Base-by-base conservation (phyloP, 1,284 basidiomycete genomes). In the Pseudozyma sp. region DNA sequence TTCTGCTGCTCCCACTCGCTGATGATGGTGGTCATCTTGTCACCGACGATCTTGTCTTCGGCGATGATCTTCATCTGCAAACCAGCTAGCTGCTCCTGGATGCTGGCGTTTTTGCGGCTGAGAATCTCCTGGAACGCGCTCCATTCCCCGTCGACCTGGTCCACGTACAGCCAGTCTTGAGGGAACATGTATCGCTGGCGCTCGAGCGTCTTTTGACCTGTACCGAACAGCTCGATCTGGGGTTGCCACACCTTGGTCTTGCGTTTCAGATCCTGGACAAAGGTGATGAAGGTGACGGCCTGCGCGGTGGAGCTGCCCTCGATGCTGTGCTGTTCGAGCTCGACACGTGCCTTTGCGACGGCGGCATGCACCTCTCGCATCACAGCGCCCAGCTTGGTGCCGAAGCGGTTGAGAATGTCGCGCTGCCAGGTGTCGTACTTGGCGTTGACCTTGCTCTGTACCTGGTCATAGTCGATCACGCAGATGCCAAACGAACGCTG, bases 361-460 rank as follows among this genome's bases (percentile, higher is more conserved):
- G 91, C 87, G 14, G 93, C 91, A 85, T 99, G 93, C 88, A 94
- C 93, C 85, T 97, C 95, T 87, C 94, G 94, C 94, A 99, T 97
- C 55, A 90, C 91, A 63, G 91, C 90, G 7, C 93, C 93, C 59
- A 98, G 88, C 87, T 97, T 97, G 71, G 90, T 88, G 7, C 96
- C 97, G 81, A 97, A 98, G 47, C 93, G 88, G 72, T 90, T 91
- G 67, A 98, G 88, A 68, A 99, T 93, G 79, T 98, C 97, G 71
- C 92, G 88, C 87, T 99, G 95, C 96, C 96, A 98, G 8, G 93
- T 88, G 84, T 99, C 97, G 85, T 98, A 98, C 87, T 98, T 98
- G 65, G 95, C 93, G 84, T 97, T 98, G 80, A 99, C 96, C 77
- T 95, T 90, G 54, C 92, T 90, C 86, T 99, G 97, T 19, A 97